Base-by-base conservation (phyloP, 108 stramenopile species). In the Nitzschia sp. region DNA sequence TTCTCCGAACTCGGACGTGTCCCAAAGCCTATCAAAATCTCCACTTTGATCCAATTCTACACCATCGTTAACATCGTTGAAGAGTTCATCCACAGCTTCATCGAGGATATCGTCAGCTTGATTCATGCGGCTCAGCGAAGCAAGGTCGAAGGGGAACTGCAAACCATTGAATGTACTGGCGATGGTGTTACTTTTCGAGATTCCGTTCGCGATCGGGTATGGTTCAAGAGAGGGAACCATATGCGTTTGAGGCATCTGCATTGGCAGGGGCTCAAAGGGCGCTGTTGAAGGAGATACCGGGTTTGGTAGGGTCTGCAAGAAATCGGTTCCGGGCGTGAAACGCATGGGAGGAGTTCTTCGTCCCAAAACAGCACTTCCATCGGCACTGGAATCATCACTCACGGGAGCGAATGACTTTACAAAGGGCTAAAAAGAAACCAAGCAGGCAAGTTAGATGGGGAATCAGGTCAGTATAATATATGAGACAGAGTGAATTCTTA, bases 51-150 rank as follows among this genome's bases (percentile, higher is more conserved):
- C 32, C 2, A 29, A 11, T 8, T 56, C 66, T 0, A 32, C 35
- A 17, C 13, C 23, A 30, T 29, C 9, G 19, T 30, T 46, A 26
- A 26, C 27, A 31, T 59, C 58, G 27, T 47, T n/a, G 64, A 81
- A 81, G 1, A 81, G 47, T 25, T 81, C 69, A 38, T 81, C 80
- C 19, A 81, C 63, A n/a, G 80, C 80, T 30, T 68, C 70, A 42
- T 81, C 74, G 5, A 81, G 46, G 15, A 73, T 34, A 9, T 46
- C 32, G 49, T 80, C 79, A 11, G 58, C 65, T 9, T 59, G 33
- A 30, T 11, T 2, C 56, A n/a, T 19, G 49, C 48, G 28, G 1
- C 13, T 24, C 51, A 11, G 28, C 25, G 31, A 51, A 19, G 21
- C 36, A 24, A 23, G n/a, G 17, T 8, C 23, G 60, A 32, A 25